Percentiles rank a stretch among this genome's conserved stretches.
phyloP scores from a whole-genome alignment of 108 stramenopile species.

The Poteriospumella lacustris region DNA sequence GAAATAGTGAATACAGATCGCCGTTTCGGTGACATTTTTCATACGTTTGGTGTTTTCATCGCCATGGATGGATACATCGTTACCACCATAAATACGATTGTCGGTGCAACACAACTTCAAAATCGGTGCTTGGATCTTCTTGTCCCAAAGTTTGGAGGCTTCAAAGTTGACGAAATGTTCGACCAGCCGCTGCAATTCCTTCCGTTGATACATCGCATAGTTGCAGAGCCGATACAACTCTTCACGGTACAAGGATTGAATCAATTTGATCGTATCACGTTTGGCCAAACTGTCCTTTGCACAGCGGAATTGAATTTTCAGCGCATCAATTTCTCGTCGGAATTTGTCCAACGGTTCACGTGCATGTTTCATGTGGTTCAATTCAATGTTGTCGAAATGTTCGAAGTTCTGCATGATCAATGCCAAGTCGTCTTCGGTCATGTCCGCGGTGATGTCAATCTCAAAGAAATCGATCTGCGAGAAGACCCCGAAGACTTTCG shows the following conservation, averaged over 20 bases:
- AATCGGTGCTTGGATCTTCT: not conserved
- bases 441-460: not conserved
- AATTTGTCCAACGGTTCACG: not conserved
- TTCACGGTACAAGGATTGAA: not conserved
- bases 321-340: not conserved
- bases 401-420: not conserved
- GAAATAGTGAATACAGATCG: not conserved
- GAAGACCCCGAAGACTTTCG: not conserved
- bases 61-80: no score
- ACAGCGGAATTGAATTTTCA: not conserved
- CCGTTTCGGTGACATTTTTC: not conserved
- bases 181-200: not conserved
- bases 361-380: not conserved
- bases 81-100: not conserved
- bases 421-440: not conserved
- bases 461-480: not conserved
- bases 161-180: not conserved
- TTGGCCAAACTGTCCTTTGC: not conserved
- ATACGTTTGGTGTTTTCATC: not conserved
- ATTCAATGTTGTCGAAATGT: not conserved
- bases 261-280: not conserved
- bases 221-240: not conserved
- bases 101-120: not conserved
- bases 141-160: not conserved
- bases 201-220: not conserved